Conservation (phyloP, 768 basidiomycete genomes). For the Collybiopsis confluens region DNA sequence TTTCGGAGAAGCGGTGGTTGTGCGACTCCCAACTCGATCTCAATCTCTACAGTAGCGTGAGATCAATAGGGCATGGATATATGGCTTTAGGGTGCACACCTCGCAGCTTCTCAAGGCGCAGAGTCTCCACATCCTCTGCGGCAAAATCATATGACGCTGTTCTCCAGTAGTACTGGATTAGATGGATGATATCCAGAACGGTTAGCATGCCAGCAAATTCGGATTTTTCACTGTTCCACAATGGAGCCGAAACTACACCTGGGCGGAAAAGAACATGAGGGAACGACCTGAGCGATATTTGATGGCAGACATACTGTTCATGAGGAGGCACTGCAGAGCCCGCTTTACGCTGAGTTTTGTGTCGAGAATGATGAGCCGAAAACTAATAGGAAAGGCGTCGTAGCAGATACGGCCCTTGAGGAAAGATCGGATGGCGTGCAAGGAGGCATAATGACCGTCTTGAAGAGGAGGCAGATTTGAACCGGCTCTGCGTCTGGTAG, state of each 20-base stretch:
- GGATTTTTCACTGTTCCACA: slow-evolving; percentile 95
- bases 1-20: slow-evolving; percentile 88
- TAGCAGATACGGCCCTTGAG: slow-evolving; percentile 85
- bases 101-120: slow-evolving; percentile 83
- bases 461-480: slow-evolving; percentile 58
- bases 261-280: slow-evolving; percentile 13
- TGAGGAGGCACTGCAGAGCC: slow-evolving; percentile 80
- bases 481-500: slow-evolving; percentile 50
- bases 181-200: slow-evolving; percentile 97
- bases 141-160: slow-evolving; percentile 83
- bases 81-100: slow-evolving; percentile 44
- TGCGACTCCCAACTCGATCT: slow-evolving; percentile 86
- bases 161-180: slow-evolving; percentile 97
- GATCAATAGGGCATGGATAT: neutral
- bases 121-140: slow-evolving; percentile 86
- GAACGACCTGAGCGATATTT: too few relatives aligned
- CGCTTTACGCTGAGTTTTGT: slow-evolving; percentile 95
- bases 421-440: slow-evolving; percentile 71
- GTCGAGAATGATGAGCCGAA: slow-evolving; percentile 94
- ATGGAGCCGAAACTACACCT: slow-evolving; percentile 97
- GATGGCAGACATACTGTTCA: slow-evolving; percentile 55
- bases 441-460: slow-evolving; percentile 67
- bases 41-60: slow-evolving; percentile 74
- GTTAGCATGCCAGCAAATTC: slow-evolving; percentile 98
- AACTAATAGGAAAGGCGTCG: slow-evolving; percentile 96